Conservation (phyloP, 768 basidiomycete genomes). For the Tricholoma bakamatsutake region DNA sequence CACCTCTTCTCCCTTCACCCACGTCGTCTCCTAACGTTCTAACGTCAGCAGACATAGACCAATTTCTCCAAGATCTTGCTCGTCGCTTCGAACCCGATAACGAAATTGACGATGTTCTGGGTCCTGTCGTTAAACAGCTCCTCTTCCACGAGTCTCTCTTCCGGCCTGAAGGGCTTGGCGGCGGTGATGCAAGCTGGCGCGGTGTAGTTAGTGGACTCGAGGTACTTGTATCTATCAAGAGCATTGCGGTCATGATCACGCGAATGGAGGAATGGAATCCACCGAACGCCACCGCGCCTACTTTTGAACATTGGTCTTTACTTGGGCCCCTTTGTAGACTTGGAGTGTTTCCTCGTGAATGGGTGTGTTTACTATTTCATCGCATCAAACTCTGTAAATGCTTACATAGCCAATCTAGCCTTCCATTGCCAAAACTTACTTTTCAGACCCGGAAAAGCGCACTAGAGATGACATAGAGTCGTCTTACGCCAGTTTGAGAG, state of each 20-base stretch:
- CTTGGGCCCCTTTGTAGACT: conserved; percentile 83
- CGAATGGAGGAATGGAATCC: conserved; percentile 73
- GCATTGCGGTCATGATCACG: conserved; percentile 77
- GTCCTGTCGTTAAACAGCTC: conserved; percentile 57
- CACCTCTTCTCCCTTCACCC: conserved; percentile 52
- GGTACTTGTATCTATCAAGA: conserved; percentile 73
- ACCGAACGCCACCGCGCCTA: conserved; percentile 44
- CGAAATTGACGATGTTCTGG: conserved; percentile 76
- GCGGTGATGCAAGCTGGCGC: conserved; percentile 81
- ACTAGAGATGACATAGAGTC: conserved; percentile 71
- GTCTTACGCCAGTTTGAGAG: conserved; percentile 79
- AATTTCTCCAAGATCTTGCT: conserved; percentile 80
- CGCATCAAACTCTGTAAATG: conserved; percentile 1
- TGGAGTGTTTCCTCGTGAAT: conserved; percentile 84
- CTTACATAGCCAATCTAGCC: conserved; percentile 44
- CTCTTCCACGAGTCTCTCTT: conserved; percentile 62
- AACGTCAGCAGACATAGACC: conserved; percentile 61
- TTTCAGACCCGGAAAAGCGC: conserved; percentile 79
- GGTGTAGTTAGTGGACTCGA: conserved; percentile 77
- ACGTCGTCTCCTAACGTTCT: conserved; percentile 45
- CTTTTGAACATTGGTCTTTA: conserved; percentile 61
- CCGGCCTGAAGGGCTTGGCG: conserved; percentile 62
- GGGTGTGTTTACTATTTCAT: conserved; percentile 45
- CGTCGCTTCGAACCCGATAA: conserved; percentile 74
- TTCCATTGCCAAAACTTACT: conserved; percentile 69